Evolutionary conservation across 305 asterid genomes (phyloP), one percentile per base, ranked within the genome.

Genomic region (Andrographis paniculata): DNA sequence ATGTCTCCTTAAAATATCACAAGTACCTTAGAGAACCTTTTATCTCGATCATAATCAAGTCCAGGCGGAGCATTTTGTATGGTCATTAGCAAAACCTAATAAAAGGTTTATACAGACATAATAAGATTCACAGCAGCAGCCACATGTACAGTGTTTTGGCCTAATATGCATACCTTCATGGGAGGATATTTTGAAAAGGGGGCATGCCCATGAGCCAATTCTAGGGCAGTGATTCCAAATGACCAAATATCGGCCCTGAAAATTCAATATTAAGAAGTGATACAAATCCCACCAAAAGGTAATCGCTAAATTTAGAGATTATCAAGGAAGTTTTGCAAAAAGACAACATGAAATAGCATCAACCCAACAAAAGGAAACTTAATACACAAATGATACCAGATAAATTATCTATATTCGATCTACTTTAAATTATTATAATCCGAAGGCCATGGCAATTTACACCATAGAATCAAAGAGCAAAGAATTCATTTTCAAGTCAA

Each of bases 11-110:
- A 36, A 50, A 48, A 59, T 50, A 63, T 63, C 54, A 62, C 37
- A 62, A 55, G 23, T 67, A 79, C 99, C 99, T 92, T 92, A 50
- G 99, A 87, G 76, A 92, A 92, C 70, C 77, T 81, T 69, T 84
- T 92, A 71, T 92, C 99, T 43, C 99, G 94, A 62, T 92, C 99
- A 74, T 92, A 87, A 70, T 92, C 99, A 72, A 92, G 94, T 64
- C 99, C 99, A 60, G 99, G 99, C 6, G 99, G 99, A 38, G 99
- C 99, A 74, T 87, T 87, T 61, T 92, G 99, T 68, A 92, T 84
- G 69, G 99, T 92, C 99, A 92, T 84, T 47, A 92, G 68, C 58
- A 92, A 79, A 64, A 92, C 99, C 99, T 92, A 58, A 58, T 22
- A 50, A 57, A 53, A 55, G 36, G 41, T 33, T 46, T 48, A 46